Evolutionary conservation across 2,329 filamentous ascomycete species (phyloP), one percentile per base, ranked within the genome.

Genomic region (Colletotrichum chlorophyti): DNA sequence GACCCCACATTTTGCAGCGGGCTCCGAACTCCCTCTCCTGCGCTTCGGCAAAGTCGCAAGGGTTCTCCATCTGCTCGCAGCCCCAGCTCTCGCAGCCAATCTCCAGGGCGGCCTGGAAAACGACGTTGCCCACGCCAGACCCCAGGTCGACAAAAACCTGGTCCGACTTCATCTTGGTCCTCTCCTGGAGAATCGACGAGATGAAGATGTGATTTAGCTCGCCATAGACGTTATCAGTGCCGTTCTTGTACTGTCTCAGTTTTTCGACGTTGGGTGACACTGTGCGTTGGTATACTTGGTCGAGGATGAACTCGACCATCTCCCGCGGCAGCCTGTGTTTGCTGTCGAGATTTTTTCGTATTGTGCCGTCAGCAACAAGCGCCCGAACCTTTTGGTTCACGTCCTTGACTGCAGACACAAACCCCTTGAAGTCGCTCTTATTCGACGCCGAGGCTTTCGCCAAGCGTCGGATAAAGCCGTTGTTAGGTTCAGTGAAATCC

Each of bases 21-120:
- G 91, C 87, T 55, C 82, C 80, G 66, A 99, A 97, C 72, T 99
- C 95, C 31, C 83, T 81, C 64, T 90, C 83, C 73, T 98, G 95
- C 23, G 87, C 82, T 23, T 90, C 86, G 7, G 92, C 95, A 27
- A 97, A 83, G 53, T 88, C 87, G 76, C 90, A 93, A 2, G 93
- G 91, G 61, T 95, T 96, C 55, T 89, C 83, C 92, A 97, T 96
- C 82, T 96, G 91, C 74, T 99, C 95, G 68, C 94, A 97, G 24
- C 95, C 95, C 89, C 93, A 97, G 73, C 90, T 94, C 70, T 97
- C 92, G 72, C 93, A 97, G 15, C 95, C 95, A 49, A 94, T 87
- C 72, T 99, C 91, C 17, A 99, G 83, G 0, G 95, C 95, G 2
- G 94, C 93, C 72, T 99, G 95, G 47, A 99, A 79, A 23, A 95